Base-by-base conservation (phyloP, 176 grass and related monocot genomes). In the Alloteropsis semialata region DNA sequence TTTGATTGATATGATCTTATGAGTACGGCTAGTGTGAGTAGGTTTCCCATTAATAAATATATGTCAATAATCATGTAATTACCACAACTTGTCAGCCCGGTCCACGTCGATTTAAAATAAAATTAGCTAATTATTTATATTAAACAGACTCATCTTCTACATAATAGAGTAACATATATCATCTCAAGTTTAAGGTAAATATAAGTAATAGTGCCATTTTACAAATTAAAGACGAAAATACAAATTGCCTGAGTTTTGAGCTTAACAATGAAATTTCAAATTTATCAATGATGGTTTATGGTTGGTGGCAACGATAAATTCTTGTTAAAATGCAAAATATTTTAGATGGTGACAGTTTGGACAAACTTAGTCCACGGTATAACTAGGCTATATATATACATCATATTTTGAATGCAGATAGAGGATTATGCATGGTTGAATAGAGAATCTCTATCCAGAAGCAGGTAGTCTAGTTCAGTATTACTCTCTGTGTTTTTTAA, bases 371-470 rank as follows among this genome's bases (percentile, higher is more conserved):
- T 22, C 2, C 16, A 12, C 15, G 25, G 3, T 54, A 15, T 48
- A 21, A 17, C 60, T 74, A 1, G 24, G 58, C 14, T 62, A 62
- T 32, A 64, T 53, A 49, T 85, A 64, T 28, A 28, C 0, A 39
- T 24, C 37, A 2, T 45, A 56, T 30, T 65, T 81, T 28, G 25
- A 41, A 66, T 37, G 11, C 37, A 65, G 5, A 75, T 28, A 65
- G 5, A 75, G 44, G 16, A 75, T n/a, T 49, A 22, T 39, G 70
- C 55, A 25, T 8, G 21, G 30, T 68, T 76, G 71, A 68, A n/a
- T n/a, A n/a, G n/a, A n/a, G n/a, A n/a, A 68, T 69, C 69, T 68
- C 19, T 33, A 46, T 82, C 60, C 22, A 24, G 21, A 75, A 65
- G 16, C 24, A 55, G 25, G 69, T 54, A 81, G 22, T 61, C 65